phyloP scores from a whole-genome alignment of 192 early-diverging fungal genomes.

The Dispira simplex region DNA sequence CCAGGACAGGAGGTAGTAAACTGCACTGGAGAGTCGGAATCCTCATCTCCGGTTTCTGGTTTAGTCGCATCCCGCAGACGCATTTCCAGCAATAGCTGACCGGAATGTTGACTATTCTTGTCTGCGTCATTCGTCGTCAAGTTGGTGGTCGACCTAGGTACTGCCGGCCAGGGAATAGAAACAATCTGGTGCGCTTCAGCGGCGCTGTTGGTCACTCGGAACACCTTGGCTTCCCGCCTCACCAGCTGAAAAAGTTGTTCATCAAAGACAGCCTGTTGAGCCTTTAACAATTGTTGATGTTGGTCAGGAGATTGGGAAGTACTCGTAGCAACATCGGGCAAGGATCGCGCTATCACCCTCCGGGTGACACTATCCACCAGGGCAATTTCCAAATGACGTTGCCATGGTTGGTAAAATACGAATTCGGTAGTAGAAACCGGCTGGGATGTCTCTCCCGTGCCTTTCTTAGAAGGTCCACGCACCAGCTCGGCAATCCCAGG shows the following conservation, averaged over 20 bases:
- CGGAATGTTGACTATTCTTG: too few relatives aligned
- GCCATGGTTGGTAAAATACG: not conserved
- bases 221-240: not conserved
- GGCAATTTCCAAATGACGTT: not conserved
- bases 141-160: too few relatives aligned
- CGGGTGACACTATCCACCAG: not conserved
- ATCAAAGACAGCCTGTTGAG: not conserved
- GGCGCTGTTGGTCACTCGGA: not conserved
- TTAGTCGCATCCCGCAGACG: too few relatives aligned
- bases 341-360: not conserved
- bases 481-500: slow-evolving; percentile 1
- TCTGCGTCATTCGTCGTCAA: too few relatives aligned
- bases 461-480: not conserved
- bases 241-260: not conserved
- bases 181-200: not conserved
- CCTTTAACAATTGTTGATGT: not conserved
- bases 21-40: too few relatives aligned
- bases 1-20: too few relatives aligned
- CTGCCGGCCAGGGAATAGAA: not conserved
- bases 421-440: not conserved
- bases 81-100: too few relatives aligned
- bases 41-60: too few relatives aligned
- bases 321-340: not conserved
- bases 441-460: not conserved
- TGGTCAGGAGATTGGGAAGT: not conserved